These are phyloP conservation scores for Piper longum DNA, from an alignment of 164 flowering plant genomes.

Conservation along the genomic window DNA sequence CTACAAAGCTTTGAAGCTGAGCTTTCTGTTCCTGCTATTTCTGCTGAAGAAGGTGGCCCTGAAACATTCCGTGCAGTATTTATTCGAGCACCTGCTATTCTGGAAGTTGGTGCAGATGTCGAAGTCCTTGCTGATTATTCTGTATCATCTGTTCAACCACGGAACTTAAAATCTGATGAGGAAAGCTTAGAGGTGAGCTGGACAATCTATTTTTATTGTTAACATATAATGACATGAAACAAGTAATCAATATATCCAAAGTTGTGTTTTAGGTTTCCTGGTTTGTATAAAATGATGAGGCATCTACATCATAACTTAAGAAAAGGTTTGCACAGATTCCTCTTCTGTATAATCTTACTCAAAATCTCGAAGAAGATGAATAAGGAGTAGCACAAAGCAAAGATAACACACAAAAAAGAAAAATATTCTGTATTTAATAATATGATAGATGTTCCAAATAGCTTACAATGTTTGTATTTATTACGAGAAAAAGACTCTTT, in stretches of 20 bases:
- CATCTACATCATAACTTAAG: neutral
- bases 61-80: constrained; percentile 73
- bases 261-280: no score
- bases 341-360: no score
- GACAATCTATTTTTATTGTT: no score
- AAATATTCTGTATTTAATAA: no score
- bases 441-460: no score
- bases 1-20: constrained; percentile 90
- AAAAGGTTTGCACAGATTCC: neutral
- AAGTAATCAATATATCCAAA: no score
- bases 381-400: no score
- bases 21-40: constrained; percentile 50
- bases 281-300: no score
- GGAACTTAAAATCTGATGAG: constrained; percentile 14
- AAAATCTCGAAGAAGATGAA: no score
- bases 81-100: constrained; percentile 91
- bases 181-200: constrained; percentile 34
- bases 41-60: constrained; percentile 76
- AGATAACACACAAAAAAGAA: no score
- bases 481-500: no score
- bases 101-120: constrained; percentile 84
- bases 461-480: no score
- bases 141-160: constrained; percentile 22
- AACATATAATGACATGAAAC: neutral
- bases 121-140: constrained; percentile 70